A percentile compares a stretch with the other conserved stretches of the same genome.
Evolutionary conservation across 257 asterid species (phyloP).

Genomic region (Apocynum venetum): DNA sequence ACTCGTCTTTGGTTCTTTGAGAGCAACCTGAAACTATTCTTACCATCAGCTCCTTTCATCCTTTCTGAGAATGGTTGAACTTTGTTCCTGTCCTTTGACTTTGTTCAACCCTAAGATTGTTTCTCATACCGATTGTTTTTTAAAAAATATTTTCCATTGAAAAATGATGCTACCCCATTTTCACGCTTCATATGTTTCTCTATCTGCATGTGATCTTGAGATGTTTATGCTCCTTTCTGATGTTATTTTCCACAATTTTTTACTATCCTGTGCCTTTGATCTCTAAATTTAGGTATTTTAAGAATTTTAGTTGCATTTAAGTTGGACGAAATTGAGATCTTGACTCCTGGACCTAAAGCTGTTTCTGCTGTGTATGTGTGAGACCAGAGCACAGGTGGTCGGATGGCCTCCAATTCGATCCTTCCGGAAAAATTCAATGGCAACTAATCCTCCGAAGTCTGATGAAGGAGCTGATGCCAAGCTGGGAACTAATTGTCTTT

Average conservation of each 20-base stretch:
- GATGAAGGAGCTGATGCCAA: conserved; percentile 30
- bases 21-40: too few relatives aligned
- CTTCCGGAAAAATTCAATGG: conserved; percentile 68
- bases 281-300: neutral
- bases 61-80: too few relatives aligned
- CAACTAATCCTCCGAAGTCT: conserved; percentile 30
- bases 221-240: neutral
- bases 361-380: neutral
- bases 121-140: neutral
- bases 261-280: neutral
- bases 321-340: neutral
- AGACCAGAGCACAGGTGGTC: conserved; percentile 80
- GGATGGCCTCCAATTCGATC: conserved; percentile 96
- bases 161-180: neutral
- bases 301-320: neutral
- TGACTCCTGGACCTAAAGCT: neutral
- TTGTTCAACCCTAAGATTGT: neutral
- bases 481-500: conserved; percentile 32
- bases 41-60: too few relatives aligned
- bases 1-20: too few relatives aligned
- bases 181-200: neutral
- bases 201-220: conserved; percentile 5
- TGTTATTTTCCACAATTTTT: neutral
- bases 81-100: too few relatives aligned
- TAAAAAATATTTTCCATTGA: neutral